Base-by-base conservation (phyloP, 139 green algal genomes). In the Chlamydomonas sphaeroides region DNA sequence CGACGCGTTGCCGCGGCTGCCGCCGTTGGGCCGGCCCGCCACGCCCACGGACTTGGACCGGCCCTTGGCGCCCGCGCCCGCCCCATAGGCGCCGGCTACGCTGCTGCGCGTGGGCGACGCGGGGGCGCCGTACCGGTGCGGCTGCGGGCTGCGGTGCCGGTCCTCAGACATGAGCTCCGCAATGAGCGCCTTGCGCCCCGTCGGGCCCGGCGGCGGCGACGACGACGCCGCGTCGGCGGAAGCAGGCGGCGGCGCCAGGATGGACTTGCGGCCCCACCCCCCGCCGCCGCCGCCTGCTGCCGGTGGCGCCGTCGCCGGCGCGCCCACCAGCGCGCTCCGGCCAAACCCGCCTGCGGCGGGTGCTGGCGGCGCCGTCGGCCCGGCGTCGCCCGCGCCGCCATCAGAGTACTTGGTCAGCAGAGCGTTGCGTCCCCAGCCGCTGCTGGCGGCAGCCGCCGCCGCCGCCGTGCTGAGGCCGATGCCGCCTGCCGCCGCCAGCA, bases 181-280 rank as follows among this genome's bases (percentile, higher is more conserved):
- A 6, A 80, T 48, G 2, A 80, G 74, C 18, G 74, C 74, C 5
- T 30, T 57, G 49, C 74, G 74, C 56, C 72, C 56, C 20, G 10
- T 20, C 48, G 48, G 17, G 33, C 33, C 63, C 56, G 1, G 56
- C 56, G 23, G 56, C 51, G 20, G 51, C 15, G 51, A 14, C 28
- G 57, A 3, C 17, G 59, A 30, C 5, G 14, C 59, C n/a, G 59
- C 20, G 53, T 66, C 53, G 39, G 72, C 56, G 30, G 72, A 53
- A 7, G 38, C 28, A 20, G 57, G 74, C 21, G 59, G 74, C 61
- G 59, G 30, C 36, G 74, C 63, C 21, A 83, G 35, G 18, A 83
- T 51, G 33, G 76, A 73, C 53, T 33, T 56, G 32, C 76, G 62
- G 32, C 76, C 76, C 76, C 76, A 83, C 21, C 76, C 76, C 17